These are phyloP conservation scores for Peronospora belbahrii DNA, from an alignment of 352 stramenopile species.

Conservation along the genomic window DNA sequence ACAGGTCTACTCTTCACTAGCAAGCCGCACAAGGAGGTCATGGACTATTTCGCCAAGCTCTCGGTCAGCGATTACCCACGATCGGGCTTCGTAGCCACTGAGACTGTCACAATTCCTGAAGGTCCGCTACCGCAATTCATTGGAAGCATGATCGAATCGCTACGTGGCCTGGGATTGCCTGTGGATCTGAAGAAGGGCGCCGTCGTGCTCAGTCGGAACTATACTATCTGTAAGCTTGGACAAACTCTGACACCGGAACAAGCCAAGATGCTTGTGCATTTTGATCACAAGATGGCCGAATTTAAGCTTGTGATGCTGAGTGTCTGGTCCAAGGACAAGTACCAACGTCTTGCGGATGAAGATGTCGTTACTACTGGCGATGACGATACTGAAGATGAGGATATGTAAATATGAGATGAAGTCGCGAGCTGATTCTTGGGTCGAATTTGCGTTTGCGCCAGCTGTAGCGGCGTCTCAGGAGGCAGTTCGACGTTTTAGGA, in stretches of 20 bases:
- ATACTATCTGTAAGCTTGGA: conserved; percentile 92
- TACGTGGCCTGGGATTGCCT: conserved; percentile 92
- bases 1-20: conserved; percentile 95
- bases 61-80: conserved; percentile 90
- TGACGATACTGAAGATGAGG: conserved; percentile 47
- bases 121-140: conserved; percentile 91
- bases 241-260: conserved; percentile 92
- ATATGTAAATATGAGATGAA: conserved; percentile 42
- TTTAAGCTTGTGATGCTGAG: conserved; percentile 80
- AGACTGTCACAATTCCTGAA: conserved; percentile 84
- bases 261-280: conserved; percentile 92
- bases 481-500: conserved; percentile 3
- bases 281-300: conserved; percentile 83
- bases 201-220: conserved; percentile 88
- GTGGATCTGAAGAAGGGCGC: conserved; percentile 95
- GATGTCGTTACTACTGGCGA: conserved; percentile 26
- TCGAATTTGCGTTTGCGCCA: conserved; percentile 1
- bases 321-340: conserved; percentile 68
- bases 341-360: conserved; percentile 55
- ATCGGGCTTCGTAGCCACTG: conserved; percentile 87
- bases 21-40: conserved; percentile 79
- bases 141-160: conserved; percentile 94
- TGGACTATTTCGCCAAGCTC: conserved; percentile 90
- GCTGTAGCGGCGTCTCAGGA: not conserved
- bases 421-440: conserved; percentile 3